A percentile compares a stretch with the other conserved stretches of the same genome.
These are phyloP conservation scores for Eleusine indica DNA, from an alignment of 176 grass and related monocot species.

Conservation along the genomic window DNA sequence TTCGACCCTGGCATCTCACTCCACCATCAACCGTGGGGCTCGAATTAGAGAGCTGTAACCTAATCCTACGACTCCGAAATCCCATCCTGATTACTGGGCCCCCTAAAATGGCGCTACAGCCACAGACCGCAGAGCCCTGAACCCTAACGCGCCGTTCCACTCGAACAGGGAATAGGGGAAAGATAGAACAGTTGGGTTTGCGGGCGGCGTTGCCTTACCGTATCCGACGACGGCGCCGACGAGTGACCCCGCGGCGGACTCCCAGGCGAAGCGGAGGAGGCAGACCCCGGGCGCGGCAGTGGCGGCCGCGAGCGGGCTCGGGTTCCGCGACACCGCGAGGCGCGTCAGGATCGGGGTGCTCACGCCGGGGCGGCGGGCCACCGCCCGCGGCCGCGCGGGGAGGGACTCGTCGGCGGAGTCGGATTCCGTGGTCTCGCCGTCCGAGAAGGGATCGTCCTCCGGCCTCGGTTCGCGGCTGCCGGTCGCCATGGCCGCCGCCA, in stretches of 20 bases:
- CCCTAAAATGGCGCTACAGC: not conserved
- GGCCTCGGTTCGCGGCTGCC: slow-evolving; percentile 21
- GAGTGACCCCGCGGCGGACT: slow-evolving; percentile 62
- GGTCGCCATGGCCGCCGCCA: slow-evolving; percentile 39
- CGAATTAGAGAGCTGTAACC: not conserved
- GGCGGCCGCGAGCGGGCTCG: slow-evolving; percentile 57
- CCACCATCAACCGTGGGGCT: not conserved
- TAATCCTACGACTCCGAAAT: not conserved
- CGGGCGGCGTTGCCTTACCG: slow-evolving; percentile 32
- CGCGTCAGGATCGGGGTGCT: slow-evolving; percentile 51
- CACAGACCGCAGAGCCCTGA: not conserved
- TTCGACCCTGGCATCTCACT: not conserved
- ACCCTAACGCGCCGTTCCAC: slow-evolving; percentile 25
- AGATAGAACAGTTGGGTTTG: not conserved
- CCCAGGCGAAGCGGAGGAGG: slow-evolving; percentile 62
- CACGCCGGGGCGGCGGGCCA: not conserved
- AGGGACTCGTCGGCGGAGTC: slow-evolving; percentile 40
- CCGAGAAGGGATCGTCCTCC: slow-evolving; percentile 42
- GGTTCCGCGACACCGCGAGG: slow-evolving; percentile 57
- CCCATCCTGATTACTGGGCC: not conserved
- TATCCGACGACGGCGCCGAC: slow-evolving; percentile 60
- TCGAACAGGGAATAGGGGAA: not conserved
- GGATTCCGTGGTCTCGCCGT: slow-evolving; percentile 30
- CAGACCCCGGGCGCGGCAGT: slow-evolving; percentile 54
- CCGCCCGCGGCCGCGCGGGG: not conserved